Conservation (phyloP, 1,284 basidiomycete genomes). For the Trametes sp. region DNA sequence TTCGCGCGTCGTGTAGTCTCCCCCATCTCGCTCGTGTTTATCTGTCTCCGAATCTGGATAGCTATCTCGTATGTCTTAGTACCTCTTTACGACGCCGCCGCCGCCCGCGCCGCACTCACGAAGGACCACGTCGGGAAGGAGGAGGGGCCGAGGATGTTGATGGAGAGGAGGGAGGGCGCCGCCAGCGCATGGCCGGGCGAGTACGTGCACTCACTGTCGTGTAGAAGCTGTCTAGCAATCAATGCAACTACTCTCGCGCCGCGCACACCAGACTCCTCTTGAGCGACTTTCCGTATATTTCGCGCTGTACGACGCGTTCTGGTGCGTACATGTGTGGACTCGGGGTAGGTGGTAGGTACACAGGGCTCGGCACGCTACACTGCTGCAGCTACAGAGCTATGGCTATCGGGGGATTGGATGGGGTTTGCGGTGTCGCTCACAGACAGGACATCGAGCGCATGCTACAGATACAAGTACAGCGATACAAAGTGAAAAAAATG, state of each 20-base stretch:
- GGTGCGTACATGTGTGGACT: not conserved
- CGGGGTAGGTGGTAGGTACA: not conserved
- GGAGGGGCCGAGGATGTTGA: not conserved
- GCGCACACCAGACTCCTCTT: too few relatives aligned
- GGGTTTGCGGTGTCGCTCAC: constrained; percentile 9
- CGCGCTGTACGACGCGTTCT: not conserved
- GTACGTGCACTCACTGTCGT: not conserved
- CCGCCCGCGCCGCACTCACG: constrained; percentile 9
- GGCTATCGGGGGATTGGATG: not conserved
- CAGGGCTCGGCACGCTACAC: not conserved
- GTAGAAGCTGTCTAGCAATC: not conserved
- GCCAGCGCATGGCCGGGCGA: not conserved
- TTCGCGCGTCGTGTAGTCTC: not conserved
- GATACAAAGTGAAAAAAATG: not conserved
- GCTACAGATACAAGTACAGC: constrained; percentile 16
- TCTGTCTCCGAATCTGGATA: constrained; percentile 2
- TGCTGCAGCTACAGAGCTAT: not conserved
- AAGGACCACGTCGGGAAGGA: not conserved
- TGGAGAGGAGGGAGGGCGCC: too few relatives aligned
- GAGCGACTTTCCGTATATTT: not conserved
- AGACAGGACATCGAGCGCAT: constrained; percentile 18
- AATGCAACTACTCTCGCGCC: not conserved
- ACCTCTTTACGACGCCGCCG: constrained; percentile 5
- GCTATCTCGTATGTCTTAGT: constrained; percentile 9
- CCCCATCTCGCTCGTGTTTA: not conserved